Evolutionary conservation across 768 basidiomycete species (phyloP).

Genomic region (Russula sp.): DNA sequence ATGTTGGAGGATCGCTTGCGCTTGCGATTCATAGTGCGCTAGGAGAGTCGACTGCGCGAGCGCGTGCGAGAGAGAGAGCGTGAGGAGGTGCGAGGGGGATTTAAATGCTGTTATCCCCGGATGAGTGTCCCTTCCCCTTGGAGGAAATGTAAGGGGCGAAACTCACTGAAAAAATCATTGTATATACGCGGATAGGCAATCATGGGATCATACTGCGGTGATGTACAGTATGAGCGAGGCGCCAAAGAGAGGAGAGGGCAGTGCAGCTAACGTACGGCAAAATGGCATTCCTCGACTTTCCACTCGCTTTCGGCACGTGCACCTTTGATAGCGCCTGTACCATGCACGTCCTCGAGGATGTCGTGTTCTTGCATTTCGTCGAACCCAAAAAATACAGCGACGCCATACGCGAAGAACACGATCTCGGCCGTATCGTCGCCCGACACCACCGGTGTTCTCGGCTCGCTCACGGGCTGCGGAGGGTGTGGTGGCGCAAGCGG

Average conservation of each 20-base stretch:
- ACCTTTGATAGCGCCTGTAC: slow-evolving; percentile 60
- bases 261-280: slow-evolving; percentile 44
- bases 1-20: slow-evolving; percentile 71
- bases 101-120: slow-evolving; percentile 65
- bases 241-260: background rate
- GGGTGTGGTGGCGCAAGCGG: background rate
- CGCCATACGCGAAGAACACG: slow-evolving; percentile 82
- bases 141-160: background rate
- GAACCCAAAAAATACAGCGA: slow-evolving; percentile 88
- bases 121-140: background rate
- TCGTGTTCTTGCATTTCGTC: slow-evolving; percentile 69
- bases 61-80: slow-evolving; percentile 90
- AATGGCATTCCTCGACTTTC: slow-evolving; percentile 94
- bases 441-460: slow-evolving; percentile 1
- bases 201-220: slow-evolving; percentile 63
- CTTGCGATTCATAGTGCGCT: slow-evolving; percentile 75
- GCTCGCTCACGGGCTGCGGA: background rate
- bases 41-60: slow-evolving; percentile 92
- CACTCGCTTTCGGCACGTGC: slow-evolving; percentile 60
- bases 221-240: background rate
- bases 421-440: slow-evolving; percentile 62
- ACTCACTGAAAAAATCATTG: slow-evolving; percentile 92
- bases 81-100: slow-evolving; percentile 81
- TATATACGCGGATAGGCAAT: slow-evolving; percentile 88
- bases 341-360: slow-evolving; percentile 76